Evolutionary conservation across 768 basidiomycete genomes (phyloP).

Genomic region (Leccinum subgranulosum): DNA sequence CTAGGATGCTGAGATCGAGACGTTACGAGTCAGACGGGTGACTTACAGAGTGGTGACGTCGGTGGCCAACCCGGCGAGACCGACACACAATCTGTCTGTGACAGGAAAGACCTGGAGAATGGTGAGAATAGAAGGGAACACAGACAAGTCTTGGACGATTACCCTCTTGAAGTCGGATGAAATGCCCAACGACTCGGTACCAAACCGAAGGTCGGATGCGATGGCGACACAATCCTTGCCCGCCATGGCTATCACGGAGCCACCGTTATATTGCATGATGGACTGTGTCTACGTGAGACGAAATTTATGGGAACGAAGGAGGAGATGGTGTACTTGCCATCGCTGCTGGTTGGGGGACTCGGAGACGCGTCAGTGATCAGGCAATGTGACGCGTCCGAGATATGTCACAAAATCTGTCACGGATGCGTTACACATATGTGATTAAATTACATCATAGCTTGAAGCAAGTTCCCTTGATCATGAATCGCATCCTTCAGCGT

Average conservation of each 20-base stretch:
- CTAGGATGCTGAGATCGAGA: conserved; percentile 37
- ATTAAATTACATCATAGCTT: neutral
- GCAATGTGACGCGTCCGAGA: conserved; percentile 20
- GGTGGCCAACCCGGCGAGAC: conserved; percentile 88
- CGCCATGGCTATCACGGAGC: conserved; percentile 98
- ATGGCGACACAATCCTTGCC: conserved; percentile 99
- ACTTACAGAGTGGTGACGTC: conserved; percentile 90
- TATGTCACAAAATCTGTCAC: conserved; percentile 14
- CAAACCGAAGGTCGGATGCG: conserved; percentile 90
- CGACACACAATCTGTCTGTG: conserved; percentile 88
- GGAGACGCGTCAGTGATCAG: conserved; percentile 20
- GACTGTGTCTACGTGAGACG: conserved; percentile 47
- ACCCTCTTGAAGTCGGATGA: conserved; percentile 96
- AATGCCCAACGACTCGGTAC: conserved; percentile 82
- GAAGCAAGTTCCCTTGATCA: neutral
- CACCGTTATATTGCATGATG: conserved; percentile 92
- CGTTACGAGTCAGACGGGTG: neutral
- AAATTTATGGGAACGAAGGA: neutral
- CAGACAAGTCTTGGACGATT: conserved; percentile 11
- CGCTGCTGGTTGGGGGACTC: conserved; percentile 4
- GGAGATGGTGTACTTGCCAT: conserved; percentile 19
- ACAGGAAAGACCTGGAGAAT: conserved; percentile 81
- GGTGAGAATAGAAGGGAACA: conserved; percentile 4
- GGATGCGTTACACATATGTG: neutral
- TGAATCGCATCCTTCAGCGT: conserved; percentile 13